Conservation (phyloP, 2,329 filamentous ascomycete genomes). For the Dactylellina leptospora region DNA sequence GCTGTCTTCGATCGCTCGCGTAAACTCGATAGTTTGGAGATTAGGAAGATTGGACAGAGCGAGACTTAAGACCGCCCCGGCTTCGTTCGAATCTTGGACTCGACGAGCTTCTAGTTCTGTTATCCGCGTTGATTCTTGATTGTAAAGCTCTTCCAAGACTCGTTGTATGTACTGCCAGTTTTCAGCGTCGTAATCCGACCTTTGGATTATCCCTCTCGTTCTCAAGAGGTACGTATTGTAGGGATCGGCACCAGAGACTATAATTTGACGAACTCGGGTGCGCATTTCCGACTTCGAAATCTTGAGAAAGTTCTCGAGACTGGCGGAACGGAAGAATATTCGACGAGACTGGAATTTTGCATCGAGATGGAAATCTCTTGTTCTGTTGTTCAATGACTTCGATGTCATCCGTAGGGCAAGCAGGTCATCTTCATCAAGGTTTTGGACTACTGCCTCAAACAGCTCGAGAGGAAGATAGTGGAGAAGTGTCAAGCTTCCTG, state of each 20-base stretch:
- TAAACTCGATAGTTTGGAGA: not conserved
- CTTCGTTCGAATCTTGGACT: not conserved
- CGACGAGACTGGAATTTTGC: not conserved
- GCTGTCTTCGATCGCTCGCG: not conserved
- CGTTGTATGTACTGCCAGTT: not conserved
- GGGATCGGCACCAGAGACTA: not conserved
- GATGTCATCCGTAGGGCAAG: slow-evolving; percentile 27
- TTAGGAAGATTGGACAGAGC: slow-evolving; percentile 7
- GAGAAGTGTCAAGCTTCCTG: no score
- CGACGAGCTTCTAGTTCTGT: no score
- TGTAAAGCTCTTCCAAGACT: not conserved
- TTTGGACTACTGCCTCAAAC: not conserved
- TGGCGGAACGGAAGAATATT: not conserved
- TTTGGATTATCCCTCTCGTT: not conserved
- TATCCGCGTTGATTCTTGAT: no score
- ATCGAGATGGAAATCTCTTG: slow-evolving; percentile 7
- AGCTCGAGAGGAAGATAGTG: not conserved
- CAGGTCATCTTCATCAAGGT: slow-evolving; percentile 23
- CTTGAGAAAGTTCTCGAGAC: slow-evolving; percentile 8
- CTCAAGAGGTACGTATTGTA: not conserved
- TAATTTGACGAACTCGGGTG: not conserved
- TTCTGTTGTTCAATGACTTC: not conserved
- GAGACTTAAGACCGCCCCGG: not conserved
- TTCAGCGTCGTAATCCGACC: slow-evolving; percentile 1
- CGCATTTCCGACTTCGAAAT: slow-evolving; percentile 11